Base-by-base conservation (phyloP, 305 asterid species). In the Salvia sclarea region DNA sequence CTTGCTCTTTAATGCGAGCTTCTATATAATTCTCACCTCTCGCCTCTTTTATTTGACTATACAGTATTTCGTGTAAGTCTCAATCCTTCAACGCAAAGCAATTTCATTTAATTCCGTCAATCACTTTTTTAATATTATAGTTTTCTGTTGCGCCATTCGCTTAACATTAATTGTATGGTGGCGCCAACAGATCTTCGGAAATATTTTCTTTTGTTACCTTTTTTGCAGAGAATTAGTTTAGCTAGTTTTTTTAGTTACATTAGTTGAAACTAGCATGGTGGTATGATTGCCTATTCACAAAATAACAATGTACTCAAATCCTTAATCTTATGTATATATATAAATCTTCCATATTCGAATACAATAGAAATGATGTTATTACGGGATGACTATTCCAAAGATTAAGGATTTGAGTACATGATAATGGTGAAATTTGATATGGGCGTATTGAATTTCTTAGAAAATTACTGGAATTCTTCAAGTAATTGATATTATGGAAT, bases 1-100 rank as follows among this genome's bases (percentile, higher is more conserved):
- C 80, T 79, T 83, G 92, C 85, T 75, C 59, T 64, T 79, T 62
- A 75, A 79, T 80, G 75, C n/a, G n/a, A n/a, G n/a, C 77, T 14
- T 30, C 33, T 1, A 20, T 28, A 31, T 10, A 2, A 53, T 31
- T 75, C 70, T 64, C 65, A 56, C 55, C 68, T 43, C 71, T 38
- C 20, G 25, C 31, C 14, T n/a, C 16, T 49, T 58, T 61, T 44
- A 33, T 65, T 77, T 79, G 72, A 79, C 78, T 47, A 31, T 25
- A n/a, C n/a, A n/a, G n/a, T n/a, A 60, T 65, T 74, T 76, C 83
- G 64, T 68, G 81, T 30, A 65, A 64, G 11, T 63, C 76, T 66
- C 74, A 58, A 61, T 61, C 69, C 75, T 77, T 83, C 74, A 66
- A 73, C 28, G 37, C 62, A 6, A 71, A 65, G 78, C 44, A 6